Evolutionary conservation across 352 stramenopile genomes (phyloP).

Genomic region (Phytophthora vignae): DNA sequence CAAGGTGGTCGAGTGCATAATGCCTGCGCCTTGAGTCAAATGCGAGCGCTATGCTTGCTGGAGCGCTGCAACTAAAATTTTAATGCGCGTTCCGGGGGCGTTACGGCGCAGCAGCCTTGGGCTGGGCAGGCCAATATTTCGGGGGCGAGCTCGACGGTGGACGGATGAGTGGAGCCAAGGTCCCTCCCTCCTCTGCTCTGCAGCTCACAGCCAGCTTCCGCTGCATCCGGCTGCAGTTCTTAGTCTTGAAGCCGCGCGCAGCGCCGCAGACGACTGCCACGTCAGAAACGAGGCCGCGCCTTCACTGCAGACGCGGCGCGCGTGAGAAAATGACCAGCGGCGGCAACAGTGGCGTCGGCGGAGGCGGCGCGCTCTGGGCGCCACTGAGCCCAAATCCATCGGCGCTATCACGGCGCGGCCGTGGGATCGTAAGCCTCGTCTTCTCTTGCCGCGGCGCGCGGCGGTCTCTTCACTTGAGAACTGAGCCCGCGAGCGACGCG

Average conservation of each 20-base stretch:
- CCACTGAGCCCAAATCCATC: constrained; percentile 37
- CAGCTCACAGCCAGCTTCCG: neutral
- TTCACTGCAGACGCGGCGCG: constrained; percentile 30
- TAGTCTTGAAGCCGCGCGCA: constrained; percentile 24
- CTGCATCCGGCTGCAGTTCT: neutral
- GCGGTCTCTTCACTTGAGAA: constrained; percentile 52
- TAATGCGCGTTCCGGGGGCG: constrained; percentile 18
- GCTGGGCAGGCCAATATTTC: constrained; percentile 25
- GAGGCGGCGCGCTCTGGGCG: constrained; percentile 9
- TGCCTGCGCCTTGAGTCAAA: neutral
- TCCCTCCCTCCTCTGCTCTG: neutral
- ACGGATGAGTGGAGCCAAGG: neutral
- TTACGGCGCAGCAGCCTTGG: constrained; percentile 12
- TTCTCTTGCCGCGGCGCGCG: constrained; percentile 25
- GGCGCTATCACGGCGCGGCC: constrained; percentile 35
- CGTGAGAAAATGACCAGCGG: constrained; percentile 51
- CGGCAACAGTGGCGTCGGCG: too few species aligned
- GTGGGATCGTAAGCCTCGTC: constrained; percentile 45
- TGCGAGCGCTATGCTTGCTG: constrained; percentile 20
- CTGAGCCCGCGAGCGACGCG: constrained; percentile 27
- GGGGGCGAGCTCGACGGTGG: neutral
- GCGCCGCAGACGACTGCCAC: constrained; percentile 27
- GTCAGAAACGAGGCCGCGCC: constrained; percentile 33
- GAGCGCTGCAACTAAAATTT: constrained; percentile 15
- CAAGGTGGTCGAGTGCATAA: neutral